Evolutionary conservation across 208 protist species (phyloP), one percentile per base, ranked within the genome.

Genomic region (Trichomonas tenax): DNA sequence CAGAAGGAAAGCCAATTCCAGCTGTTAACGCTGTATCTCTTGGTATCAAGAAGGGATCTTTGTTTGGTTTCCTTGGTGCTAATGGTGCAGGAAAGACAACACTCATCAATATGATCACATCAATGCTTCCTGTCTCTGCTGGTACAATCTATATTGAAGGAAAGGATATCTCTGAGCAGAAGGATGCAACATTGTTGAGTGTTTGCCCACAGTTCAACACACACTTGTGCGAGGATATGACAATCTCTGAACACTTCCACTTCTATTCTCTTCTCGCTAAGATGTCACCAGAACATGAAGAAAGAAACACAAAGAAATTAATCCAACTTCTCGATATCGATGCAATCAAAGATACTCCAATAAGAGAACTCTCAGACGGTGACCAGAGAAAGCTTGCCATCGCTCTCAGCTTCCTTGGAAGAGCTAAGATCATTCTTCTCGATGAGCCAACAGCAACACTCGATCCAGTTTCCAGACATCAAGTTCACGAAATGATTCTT

Each of bases 41-140:
- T 21, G 51, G 93, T 46, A 38, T 96, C n/a, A 82, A 96, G 34
- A 41, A 81, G 49, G 86, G 84, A 6, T 44, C 34, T 36, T 9
- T 96, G 0, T 95, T 96, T 48, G 89, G 89, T 34, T 96, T 96
- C 46, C 41, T 96, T 36, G 96, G 96, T 26, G 96, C 51, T 26
- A 96, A 96, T 96, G 96, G 96, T n/a, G 88, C 95, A 41, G 96
- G 96, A 36, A 97, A 97, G 46, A 97, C 96, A 6, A 96, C 96
- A 38, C 95, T 82, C 15, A 63, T 97, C 0, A 49, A 81, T 23
- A 96, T 96, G 81, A 51, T 97, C 40, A 95, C 72, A 26, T 90
- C 89, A 49, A 41, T 82, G 31, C 45, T 86, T 0, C 46, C 82
- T 15, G 96, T 96, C 11, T 93, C 89, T 49, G n/a, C 23, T n/a